phyloP scores from a whole-genome alignment of 2,329 filamentous ascomycete species.

The Phoma sp. region DNA sequence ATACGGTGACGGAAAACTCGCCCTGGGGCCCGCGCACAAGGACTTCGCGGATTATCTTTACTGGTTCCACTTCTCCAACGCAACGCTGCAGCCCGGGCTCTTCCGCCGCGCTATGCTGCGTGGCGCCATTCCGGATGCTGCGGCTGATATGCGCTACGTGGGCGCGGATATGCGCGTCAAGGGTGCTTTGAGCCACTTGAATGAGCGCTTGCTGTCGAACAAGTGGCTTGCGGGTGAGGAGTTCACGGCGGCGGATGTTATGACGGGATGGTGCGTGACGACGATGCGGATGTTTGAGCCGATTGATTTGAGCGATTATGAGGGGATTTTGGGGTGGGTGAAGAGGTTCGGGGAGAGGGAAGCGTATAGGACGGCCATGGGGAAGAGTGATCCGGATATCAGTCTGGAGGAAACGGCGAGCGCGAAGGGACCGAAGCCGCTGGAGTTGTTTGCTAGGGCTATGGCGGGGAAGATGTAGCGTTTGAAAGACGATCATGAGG shows the following conservation, averaged over 20 bases:
- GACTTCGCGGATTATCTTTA: constrained; percentile 68
- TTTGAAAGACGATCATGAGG: no score
- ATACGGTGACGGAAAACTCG: constrained; percentile 57
- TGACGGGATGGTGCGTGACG: constrained; percentile 66
- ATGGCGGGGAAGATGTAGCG: constrained; percentile 30
- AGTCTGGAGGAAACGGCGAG: constrained; percentile 36
- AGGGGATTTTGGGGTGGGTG: constrained; percentile 40
- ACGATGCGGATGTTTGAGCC: constrained; percentile 64
- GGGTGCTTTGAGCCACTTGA: constrained; percentile 53
- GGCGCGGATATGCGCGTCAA: constrained; percentile 45
- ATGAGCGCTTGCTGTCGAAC: constrained; percentile 57
- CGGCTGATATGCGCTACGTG: constrained; percentile 44
- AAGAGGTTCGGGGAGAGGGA: constrained; percentile 34
- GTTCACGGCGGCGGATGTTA: constrained; percentile 71
- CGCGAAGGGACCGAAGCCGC: constrained; percentile 32
- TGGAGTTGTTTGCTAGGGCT: constrained; percentile 29
- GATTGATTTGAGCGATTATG: constrained; percentile 42
- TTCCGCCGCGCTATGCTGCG: constrained; percentile 38
- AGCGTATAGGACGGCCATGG: constrained; percentile 59
- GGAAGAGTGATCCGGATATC: constrained; percentile 58
- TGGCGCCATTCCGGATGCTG: constrained; percentile 35
- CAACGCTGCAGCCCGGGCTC: constrained; percentile 49
- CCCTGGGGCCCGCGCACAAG: constrained; percentile 53
- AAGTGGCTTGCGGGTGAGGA: constrained; percentile 66
- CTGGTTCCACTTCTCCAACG: constrained; percentile 66